Percentiles rank a stretch among this genome's conserved stretches.
These are phyloP conservation scores for Hortiboletus flavorubellus DNA, from an alignment of 768 basidiomycete genomes.

Conservation along the genomic window DNA sequence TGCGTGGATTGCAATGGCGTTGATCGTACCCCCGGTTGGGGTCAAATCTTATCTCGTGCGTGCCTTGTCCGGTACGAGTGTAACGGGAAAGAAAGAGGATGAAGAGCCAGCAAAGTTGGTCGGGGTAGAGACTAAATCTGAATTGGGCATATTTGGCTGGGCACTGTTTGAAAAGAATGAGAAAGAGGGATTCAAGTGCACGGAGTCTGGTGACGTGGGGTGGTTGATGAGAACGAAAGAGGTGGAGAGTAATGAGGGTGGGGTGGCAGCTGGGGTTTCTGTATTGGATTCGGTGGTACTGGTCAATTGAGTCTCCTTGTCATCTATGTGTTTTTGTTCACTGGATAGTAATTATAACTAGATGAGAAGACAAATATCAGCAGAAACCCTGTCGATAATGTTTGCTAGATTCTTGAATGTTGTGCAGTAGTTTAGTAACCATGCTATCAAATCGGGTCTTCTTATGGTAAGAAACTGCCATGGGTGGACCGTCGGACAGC, in stretches of 20 bases:
- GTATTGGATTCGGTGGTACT: slow-evolving; percentile 70
- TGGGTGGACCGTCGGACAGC: too few species aligned
- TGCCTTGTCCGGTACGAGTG: slow-evolving; percentile 40
- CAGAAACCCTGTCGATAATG: too few species aligned
- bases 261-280: slow-evolving; percentile 53
- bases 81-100: neutral
- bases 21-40: slow-evolving; percentile 76
- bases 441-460: too few species aligned
- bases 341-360: too few species aligned
- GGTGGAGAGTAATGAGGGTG: slow-evolving; percentile 75
- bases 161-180: slow-evolving; percentile 61
- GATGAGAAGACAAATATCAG: too few species aligned
- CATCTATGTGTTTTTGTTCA: too few species aligned
- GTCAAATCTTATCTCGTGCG: slow-evolving; percentile 73
- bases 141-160: slow-evolving; percentile 92
- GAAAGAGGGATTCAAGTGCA: slow-evolving; percentile 26
- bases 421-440: too few species aligned
- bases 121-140: slow-evolving; percentile 73
- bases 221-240: slow-evolving; percentile 90
- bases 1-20: slow-evolving; percentile 95
- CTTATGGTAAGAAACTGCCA: too few species aligned
- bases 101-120: slow-evolving; percentile 31
- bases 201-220: slow-evolving; percentile 67
- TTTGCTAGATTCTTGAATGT: too few species aligned
- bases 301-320: too few species aligned